Base-by-base conservation (phyloP, 1,284 basidiomycete genomes). In the Puccinia hordei region DNA sequence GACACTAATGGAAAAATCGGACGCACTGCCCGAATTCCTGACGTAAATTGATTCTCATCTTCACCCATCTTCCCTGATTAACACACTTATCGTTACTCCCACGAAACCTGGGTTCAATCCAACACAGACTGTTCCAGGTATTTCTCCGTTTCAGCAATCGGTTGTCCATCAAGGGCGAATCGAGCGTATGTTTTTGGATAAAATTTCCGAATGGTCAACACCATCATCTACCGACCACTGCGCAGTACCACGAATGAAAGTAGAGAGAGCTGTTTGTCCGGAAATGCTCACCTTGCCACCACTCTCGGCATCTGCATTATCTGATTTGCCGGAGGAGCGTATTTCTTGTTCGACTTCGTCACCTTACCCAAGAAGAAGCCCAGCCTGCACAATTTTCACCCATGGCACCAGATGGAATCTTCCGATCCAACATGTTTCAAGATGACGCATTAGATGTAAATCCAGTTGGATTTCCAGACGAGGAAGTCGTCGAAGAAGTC, bases 301-400 rank as follows among this genome's bases (percentile, higher is more conserved):
- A 17, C 9, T 44, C 10, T 33, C 44, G 2, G 71, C 79, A 24
- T 81, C 79, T 22, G 79, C 79, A 6, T 59, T 81, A 41, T 81
- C 79, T 41, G 59, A 66, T 44, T 66, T 27, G 6, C 61, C 57
- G 2, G 51, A 74, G n/a, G 79, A 81, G 46, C 57, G 79, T 4
- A 66, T 81, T n/a, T 19, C 81, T 81, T 13, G 84, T 85, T 61
- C 82, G 69, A 17, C 69, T 85, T 10, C 82, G 84, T 19, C 83
- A 85, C 59, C 80, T 85, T 19, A 82, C 82, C 15, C 84, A 85
- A 69, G 84, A 82, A n/a, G 84, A 85, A 78, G 82, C 84, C 19
- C 83, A 82, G 44, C 84, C 84, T 19, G 79, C 79, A 13, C 79
- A 81, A 44, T 81, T 81, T 46, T 81, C 71, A 15, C 79, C 79